Evolutionary conservation across 768 basidiomycete genomes (phyloP).

Genomic region (Imleria badia): DNA sequence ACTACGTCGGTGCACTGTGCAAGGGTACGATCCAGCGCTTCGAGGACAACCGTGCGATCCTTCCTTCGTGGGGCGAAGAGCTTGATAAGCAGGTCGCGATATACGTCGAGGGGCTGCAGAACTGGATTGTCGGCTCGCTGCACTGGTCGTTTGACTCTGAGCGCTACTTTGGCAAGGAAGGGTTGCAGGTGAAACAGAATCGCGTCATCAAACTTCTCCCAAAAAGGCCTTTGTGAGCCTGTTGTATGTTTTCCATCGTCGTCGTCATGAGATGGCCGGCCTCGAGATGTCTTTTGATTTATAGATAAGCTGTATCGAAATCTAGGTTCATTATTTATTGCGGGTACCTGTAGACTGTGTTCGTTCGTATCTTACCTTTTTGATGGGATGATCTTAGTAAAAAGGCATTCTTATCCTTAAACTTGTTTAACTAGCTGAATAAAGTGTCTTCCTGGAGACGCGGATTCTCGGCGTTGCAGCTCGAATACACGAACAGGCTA

Average conservation of each 20-base stretch:
- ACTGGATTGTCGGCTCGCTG: conserved; percentile 71
- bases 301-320: conserved; percentile 10
- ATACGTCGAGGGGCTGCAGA: conserved; percentile 63
- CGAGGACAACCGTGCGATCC: conserved; percentile 40
- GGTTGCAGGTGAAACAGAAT: conserved; percentile 52
- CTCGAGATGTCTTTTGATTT: not conserved
- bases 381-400: conserved; percentile 5
- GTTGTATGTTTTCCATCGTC: not conserved
- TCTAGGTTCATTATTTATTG: not conserved
- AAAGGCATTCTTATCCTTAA: not conserved
- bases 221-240: conserved; percentile 23
- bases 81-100: conserved; percentile 55
- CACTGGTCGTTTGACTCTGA: conserved; percentile 73
- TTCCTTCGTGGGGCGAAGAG: conserved; percentile 65
- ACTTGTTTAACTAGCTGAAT: conserved; percentile 2
- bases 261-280: not conserved
- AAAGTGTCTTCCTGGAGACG: not conserved
- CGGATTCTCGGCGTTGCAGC: not conserved
- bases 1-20: conserved; percentile 64
- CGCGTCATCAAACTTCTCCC: conserved; percentile 54
- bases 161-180: conserved; percentile 66
- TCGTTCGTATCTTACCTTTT: conserved; percentile 13
- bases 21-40: conserved; percentile 54
- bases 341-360: not conserved
- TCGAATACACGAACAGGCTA: not conserved